Base-by-base conservation (phyloP, 2,329 filamentous ascomycete species). In the Diaporthe aspalathi region DNA sequence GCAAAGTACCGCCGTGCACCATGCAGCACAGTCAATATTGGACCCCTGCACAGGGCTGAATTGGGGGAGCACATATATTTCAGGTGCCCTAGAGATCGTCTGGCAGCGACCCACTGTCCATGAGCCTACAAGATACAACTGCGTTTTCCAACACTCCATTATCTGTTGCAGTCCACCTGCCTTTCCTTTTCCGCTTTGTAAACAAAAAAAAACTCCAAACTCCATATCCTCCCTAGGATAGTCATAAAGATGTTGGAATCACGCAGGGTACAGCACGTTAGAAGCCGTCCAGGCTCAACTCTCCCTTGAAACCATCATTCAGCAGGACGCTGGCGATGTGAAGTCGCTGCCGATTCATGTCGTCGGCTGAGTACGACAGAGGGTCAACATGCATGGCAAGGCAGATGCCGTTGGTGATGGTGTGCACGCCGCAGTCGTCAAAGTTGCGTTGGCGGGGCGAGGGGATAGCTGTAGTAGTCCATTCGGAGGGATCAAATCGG, bases 371-470 rank as follows among this genome's bases (percentile, higher is more conserved):
- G 71, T 92, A 90, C 4, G 79, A 80, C n/a, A 80, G 79, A 2
- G 88, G 87, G 72, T 84, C 85, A 22, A 90, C 74, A 1, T 88
- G 88, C 40, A 90, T 77, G 0, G 86, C 83, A 45, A 90, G 76
- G 69, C 90, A 92, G 60, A 94, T 86, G 20, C 88, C 90, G 76
- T 95, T 95, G 22, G 92, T 88, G 74, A 93, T 89, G 17, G 91
- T 89, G 78, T 94, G 93, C 4, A 94, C 88, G n/a, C 93, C 93
- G 75, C 93, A 95, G 78, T 95, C 93, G 77, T 87, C 89, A 1
- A 87, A 86, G 76, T 95, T 95, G 32, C 81, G 84, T 79, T 95
- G 93, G 3, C 74, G 76, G 0, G 88, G 86, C 45, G 87, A 88
- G 20, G 80, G 79, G 54, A 86, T 83, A n/a, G 81, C 78, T 9